These are phyloP conservation scores for Yarrowia galli DNA, from an alignment of 1,139 yeast species.

Conservation along the genomic window DNA sequence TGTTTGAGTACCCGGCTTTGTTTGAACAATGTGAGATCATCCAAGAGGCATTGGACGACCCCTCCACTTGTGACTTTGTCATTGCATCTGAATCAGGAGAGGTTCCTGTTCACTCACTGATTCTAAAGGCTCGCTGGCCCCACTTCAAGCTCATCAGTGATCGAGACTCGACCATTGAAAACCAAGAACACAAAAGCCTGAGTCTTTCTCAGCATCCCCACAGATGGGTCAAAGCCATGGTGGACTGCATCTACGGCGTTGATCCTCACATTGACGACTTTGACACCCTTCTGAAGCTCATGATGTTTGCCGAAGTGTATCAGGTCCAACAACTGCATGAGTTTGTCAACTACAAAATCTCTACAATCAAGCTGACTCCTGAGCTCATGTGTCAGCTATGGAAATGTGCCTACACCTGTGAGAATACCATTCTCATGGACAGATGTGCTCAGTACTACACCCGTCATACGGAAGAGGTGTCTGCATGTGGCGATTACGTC, in stretches of 20 bases:
- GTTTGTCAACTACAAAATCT: constrained; percentile 12
- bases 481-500: not conserved
- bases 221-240: constrained; percentile 17
- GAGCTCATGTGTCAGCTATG: constrained; percentile 14
- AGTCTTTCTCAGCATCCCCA: constrained; percentile 17
- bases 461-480: not conserved
- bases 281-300: constrained; percentile 7
- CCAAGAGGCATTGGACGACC: constrained; percentile 13
- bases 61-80: constrained; percentile 5
- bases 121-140: constrained; percentile 8
- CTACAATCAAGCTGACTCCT: not conserved
- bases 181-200: not conserved
- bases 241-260: constrained; percentile 17
- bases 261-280: constrained; percentile 14
- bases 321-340: constrained; percentile 18
- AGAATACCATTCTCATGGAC: not conserved
- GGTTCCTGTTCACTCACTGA: constrained; percentile 9
- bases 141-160: constrained; percentile 20
- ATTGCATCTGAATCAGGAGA: constrained; percentile 18
- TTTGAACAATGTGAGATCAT: constrained; percentile 21
- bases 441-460: constrained; percentile 5
- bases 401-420: constrained; percentile 12
- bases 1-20: not conserved
- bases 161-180: not conserved
- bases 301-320: constrained; percentile 27